Conservation (phyloP, 148 eudicot genomes). For the Vaccinium vitisidaea region DNA sequence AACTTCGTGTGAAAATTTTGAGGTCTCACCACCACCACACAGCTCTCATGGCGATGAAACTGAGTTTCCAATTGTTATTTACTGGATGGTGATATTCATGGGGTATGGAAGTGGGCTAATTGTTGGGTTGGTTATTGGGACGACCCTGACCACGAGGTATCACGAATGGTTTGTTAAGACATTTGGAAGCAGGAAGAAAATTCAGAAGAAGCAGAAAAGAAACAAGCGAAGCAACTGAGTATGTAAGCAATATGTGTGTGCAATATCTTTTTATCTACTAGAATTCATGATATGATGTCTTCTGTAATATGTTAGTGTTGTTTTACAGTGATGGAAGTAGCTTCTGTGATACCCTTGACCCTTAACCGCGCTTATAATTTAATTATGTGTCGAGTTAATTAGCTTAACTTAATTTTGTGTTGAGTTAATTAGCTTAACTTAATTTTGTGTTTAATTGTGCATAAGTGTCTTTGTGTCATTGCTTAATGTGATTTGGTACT, state of each 20-base stretch:
- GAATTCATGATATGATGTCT: not conserved
- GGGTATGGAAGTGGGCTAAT: conserved; percentile 28
- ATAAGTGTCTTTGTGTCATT: no score
- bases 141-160: not conserved
- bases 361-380: no score
- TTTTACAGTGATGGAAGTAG: no score
- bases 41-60: not conserved
- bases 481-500: no score
- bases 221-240: not conserved
- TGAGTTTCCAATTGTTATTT: conserved; percentile 4
- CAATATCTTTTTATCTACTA: not conserved
- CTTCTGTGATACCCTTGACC: no score
- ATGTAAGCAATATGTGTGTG: not conserved
- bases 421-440: no score
- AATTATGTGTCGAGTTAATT: no score
- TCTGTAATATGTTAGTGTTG: no score
- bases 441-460: no score
- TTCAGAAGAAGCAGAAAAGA: not conserved
- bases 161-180: not conserved
- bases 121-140: conserved; percentile 29
- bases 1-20: not conserved
- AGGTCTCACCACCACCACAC: not conserved
- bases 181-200: not conserved
- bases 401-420: no score
- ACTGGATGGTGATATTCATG: conserved; percentile 26